Conservation (phyloP, 2,329 filamentous ascomycete genomes). For the Catunica adiposa region DNA sequence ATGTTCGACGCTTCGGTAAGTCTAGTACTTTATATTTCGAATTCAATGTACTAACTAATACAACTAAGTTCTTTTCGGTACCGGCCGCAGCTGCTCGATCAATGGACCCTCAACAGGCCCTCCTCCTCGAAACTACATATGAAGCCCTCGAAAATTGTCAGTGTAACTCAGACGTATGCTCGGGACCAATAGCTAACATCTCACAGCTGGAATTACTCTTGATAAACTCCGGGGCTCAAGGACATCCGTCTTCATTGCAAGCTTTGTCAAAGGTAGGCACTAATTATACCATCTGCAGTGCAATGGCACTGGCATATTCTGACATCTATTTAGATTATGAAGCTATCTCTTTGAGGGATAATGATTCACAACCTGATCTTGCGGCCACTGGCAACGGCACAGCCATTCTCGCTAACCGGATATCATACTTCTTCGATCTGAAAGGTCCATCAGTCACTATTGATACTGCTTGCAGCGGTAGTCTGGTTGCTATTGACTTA, state of each 20-base stretch:
- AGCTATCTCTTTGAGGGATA: slow-evolving; percentile 32
- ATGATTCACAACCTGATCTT: slow-evolving; percentile 33
- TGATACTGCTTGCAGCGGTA: slow-evolving; percentile 43
- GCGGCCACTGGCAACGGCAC: slow-evolving; percentile 36
- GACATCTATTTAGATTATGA: slow-evolving; percentile 31
- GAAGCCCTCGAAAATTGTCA: slow-evolving; percentile 34
- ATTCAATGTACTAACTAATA: background rate
- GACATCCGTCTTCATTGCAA: slow-evolving; percentile 33
- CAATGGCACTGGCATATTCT: background rate
- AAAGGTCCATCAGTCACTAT: slow-evolving; percentile 39
- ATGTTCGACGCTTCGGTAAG: slow-evolving; percentile 34
- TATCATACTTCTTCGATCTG: slow-evolving; percentile 39
- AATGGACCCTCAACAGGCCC: slow-evolving; percentile 37
- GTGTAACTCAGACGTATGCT: slow-evolving; percentile 7
- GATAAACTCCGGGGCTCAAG: slow-evolving; percentile 29
- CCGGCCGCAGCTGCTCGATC: slow-evolving; percentile 33
- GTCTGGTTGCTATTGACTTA: slow-evolving; percentile 36
- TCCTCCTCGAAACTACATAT: slow-evolving; percentile 34
- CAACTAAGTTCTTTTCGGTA: slow-evolving; percentile 34
- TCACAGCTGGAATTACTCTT: slow-evolving; percentile 27
- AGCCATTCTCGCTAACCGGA: slow-evolving; percentile 37
- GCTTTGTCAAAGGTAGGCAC: slow-evolving; percentile 31
- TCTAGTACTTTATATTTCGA: background rate
- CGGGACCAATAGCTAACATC: slow-evolving; percentile 1
- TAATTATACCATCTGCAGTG: background rate